Base-by-base conservation (phyloP, 1,139 yeast genomes). In the Yamadazyma diddensiae region DNA sequence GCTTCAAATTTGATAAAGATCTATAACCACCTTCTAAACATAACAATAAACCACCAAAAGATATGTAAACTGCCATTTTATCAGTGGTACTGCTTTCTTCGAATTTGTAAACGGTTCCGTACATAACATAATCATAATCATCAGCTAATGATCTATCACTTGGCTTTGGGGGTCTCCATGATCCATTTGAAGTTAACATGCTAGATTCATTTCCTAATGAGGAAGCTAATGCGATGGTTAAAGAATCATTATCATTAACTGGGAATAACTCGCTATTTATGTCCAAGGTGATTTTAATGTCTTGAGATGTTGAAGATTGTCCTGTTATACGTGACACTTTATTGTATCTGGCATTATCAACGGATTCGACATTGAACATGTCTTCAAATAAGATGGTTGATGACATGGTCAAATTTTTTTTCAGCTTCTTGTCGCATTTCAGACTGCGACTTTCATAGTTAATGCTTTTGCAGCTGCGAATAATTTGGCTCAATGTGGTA, bases 101-200 rank as follows among this genome's bases (percentile, higher is more conserved):
- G 55, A 94, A 92, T 59, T 92, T 88, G 70, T 94, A 94, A 30
- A 94, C 95, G 11, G 97, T 90, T 38, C 99, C 99, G 59, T 90
- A 82, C 97, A 92, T 92, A 48, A 92, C 97, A 52, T 94, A 94
- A 57, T 94, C 98, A 63, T 88, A 92, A 54, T 92, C 97, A 55
- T 92, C 97, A 39, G 97, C 96, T 53, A 92, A 71, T 2, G 94
- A 77, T 50, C 82, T 74, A 47, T 88, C 96, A 38, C 81, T 85
- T 10, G 83, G 73, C 58, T 77, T 84, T 26, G 96, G 94, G 3
- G 92, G 90, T 65, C 97, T 81, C 97, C 97, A 92, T 12, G 87
- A 79, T 22, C 86, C 82, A 43, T 78, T 77, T 28, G 82, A 70
- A 12, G 82, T 68, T 35, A 73, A 53, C 62, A 62, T 72, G 15